Percentiles rank a stretch among this genome's conserved stretches.
Evolutionary conservation across 225 moss, liverwort and hornwort genomes (phyloP).

Genomic region (Marchantia paleacea): DNA sequence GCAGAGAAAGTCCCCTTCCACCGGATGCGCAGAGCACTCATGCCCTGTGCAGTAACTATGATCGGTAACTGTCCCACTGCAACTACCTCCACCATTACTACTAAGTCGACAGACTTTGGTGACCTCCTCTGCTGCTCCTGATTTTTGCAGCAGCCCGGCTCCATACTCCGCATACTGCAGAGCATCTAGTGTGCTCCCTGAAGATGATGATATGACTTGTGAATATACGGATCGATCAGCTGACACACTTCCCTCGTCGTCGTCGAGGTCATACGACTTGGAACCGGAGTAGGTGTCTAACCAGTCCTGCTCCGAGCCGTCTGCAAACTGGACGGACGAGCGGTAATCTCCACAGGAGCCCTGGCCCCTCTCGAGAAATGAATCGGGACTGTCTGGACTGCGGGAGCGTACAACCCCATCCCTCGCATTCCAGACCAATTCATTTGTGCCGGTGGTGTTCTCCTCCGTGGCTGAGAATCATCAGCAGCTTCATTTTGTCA

Average conservation of each 20-base stretch:
- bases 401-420: background rate
- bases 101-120: constrained; percentile 47
- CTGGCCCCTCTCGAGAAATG: background rate
- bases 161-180: constrained; percentile 46
- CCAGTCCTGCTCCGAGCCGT: background rate
- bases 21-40: constrained; percentile 22
- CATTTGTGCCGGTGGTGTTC: background rate
- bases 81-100: constrained; percentile 35
- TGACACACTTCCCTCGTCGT: constrained; percentile 1
- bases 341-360: background rate
- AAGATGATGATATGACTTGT: background rate
- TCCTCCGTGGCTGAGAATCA: constrained; percentile 13
- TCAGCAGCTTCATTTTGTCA: background rate
- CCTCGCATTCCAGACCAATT: background rate
- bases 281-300: background rate
- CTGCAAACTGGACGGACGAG: background rate
- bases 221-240: background rate
- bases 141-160: constrained; percentile 41
- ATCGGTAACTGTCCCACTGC: constrained; percentile 33
- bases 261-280: background rate
- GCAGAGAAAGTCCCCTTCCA: constrained; percentile 21
- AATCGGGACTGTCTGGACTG: background rate
- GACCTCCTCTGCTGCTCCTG: constrained; percentile 22
- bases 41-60: constrained; percentile 26
- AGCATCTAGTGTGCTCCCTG: constrained; percentile 31